Evolutionary conservation across 225 moss, liverwort and hornwort species (phyloP), one percentile per base, ranked within the genome.

Genomic region (Polytrichum commune): DNA sequence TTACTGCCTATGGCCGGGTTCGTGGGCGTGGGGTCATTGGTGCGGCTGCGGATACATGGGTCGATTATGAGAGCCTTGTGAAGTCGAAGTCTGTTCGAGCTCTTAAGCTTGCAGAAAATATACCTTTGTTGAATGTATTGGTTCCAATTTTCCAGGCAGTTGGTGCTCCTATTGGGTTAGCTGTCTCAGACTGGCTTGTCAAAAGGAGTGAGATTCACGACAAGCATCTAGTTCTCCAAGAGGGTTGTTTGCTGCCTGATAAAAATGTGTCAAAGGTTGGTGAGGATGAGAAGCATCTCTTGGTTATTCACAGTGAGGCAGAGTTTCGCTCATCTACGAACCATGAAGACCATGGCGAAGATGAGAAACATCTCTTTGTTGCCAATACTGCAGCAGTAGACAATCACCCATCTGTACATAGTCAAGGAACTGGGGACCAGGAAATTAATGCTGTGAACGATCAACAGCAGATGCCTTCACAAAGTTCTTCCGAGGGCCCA

Each of bases 11-110:
- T 46, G 46, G 46, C 46, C 46, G 53, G 26, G 53, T 68, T 53
- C 54, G 25, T 19, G 54, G 68, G 68, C 68, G 54, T 18, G 68
- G 68, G 23, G 22, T 68, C 16, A 18, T 68, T 22, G 68, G 68
- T 25, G 53, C 53, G 26, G 68, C 54, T 68, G 68, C 68, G 8
- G 68, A 68, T 68, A 54, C 53, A 19, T 68, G 68, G 68, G 68
- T 68, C 3, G 53, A 68, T 18, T 29, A 68, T 26, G 68, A 68
- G 53, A 27, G 16, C 20, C 9, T 18, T 26, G 68, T 68, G 68
- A 68, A 68, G 53, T 18, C 18, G 0, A 68, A 68, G 68, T 68
- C 68, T 53, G 68, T 53, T 10, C 24, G 22, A 27, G 54, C 53
- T 16, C 68, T 68, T 13, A 54, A 54, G 25, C 38, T 68, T 5